Base-by-base conservation (phyloP, 306 rosid genomes). In the Crataegus laevigata region DNA sequence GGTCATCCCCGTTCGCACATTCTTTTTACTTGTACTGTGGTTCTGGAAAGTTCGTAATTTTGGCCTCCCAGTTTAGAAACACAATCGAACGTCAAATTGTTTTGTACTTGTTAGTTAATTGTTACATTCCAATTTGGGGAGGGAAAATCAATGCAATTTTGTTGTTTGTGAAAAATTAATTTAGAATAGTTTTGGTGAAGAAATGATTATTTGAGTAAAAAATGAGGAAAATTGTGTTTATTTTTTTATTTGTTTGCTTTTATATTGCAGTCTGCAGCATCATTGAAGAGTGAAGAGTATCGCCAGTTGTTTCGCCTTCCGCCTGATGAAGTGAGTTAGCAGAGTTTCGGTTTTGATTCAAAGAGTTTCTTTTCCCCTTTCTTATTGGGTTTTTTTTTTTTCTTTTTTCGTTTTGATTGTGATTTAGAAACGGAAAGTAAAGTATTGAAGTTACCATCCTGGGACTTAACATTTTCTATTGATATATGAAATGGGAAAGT, bases 241-340 rank as follows among this genome's bases (percentile, higher is more conserved):
- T 68, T 14, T 4, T 26, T 26, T 70, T 12, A 54, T n/a, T 69
- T 52, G 17, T 72, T 36, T 73, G 28, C 73, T 67, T 11, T 75
- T 60, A 18, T 73, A 62, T 85, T 78, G 5, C 87, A 86, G 96
- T 71, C 85, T 74, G 79, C 82, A 7, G 81, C 84, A 2, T 24
- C 43, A 32, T 80, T 87, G 87, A 94, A 81, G 86, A 94, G 97
- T 30, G 97, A 94, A 85, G 99, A 94, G 82, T 94, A 94, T 77
- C 91, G 97, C 13, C 99, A 90, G 66, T 83, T 94, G 88, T 94
- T 94, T 81, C 98, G 91, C 36, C 99, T 94, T 83, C 96, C 96
- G 11, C 78, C 66, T 0, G 99, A 89, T 34, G 97, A 94, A 79
- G 99, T 94, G 77, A 91, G 98, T 87, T 19, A 38, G 10, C 14